A percentile compares a stretch with the other conserved stretches of the same genome.
phyloP scores from a whole-genome alignment of 768 basidiomycete species.

The Boletus vermiculosoides region DNA sequence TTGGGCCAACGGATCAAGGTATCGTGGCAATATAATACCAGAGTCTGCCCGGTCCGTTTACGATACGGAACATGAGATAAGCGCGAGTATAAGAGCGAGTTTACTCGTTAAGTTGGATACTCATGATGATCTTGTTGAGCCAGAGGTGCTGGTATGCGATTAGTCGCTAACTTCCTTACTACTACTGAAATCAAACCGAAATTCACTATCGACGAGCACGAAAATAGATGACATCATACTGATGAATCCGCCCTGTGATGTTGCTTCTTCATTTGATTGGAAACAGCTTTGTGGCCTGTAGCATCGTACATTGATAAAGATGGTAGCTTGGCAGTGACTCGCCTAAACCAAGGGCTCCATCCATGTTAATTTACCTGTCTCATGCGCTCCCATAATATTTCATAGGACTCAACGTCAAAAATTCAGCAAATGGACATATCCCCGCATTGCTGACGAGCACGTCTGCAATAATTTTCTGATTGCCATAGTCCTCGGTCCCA shows the following conservation, averaged over 20 bases:
- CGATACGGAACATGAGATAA: background rate
- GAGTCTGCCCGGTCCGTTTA: background rate
- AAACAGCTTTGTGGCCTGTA: constrained; percentile 36
- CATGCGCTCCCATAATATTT: constrained; percentile 45
- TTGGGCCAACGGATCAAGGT: background rate
- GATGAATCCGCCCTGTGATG: constrained; percentile 70
- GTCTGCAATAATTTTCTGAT: too few relatives aligned
- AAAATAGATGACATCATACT: constrained; percentile 50
- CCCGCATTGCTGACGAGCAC: too few relatives aligned
- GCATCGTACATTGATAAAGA: background rate
- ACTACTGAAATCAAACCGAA: too few relatives aligned
- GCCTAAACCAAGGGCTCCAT: too few relatives aligned
- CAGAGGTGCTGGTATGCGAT: constrained; percentile 11
- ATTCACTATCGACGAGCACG: constrained; percentile 27
- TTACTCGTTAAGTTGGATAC: background rate
- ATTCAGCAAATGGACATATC: constrained; percentile 60
- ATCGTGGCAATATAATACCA: background rate
- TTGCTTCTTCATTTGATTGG: constrained; percentile 55
- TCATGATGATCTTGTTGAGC: constrained; percentile 34
- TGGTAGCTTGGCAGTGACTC: too few relatives aligned
- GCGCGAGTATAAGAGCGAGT: background rate
- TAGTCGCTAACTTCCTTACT: too few relatives aligned
- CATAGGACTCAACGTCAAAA: constrained; percentile 56
- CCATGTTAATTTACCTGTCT: constrained; percentile 60
- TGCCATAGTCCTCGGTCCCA: too few relatives aligned